phyloP scores from a whole-genome alignment of 2,329 filamentous ascomycete genomes.

The Diaporthe helianthi region DNA sequence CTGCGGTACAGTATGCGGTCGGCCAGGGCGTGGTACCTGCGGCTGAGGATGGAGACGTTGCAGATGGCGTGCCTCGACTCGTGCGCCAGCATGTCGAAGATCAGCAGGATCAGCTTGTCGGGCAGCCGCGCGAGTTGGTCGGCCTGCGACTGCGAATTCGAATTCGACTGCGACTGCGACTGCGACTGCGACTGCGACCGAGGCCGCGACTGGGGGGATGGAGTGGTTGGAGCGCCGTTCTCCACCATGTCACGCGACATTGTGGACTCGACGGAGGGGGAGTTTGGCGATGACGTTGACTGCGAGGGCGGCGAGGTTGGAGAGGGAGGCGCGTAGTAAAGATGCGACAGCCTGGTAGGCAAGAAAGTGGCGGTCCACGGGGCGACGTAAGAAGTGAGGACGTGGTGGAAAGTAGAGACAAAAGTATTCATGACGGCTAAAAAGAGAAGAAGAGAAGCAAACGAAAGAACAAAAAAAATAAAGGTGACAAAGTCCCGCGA shows the following conservation, averaged over 20 bases:
- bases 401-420: conserved; percentile 20
- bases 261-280: conserved; percentile 11
- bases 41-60: conserved; percentile 51
- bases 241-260: conserved; percentile 29
- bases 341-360: conserved; percentile 11
- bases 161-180: background rate
- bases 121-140: conserved; percentile 44
- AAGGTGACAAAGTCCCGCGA: background rate
- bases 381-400: conserved; percentile 19
- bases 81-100: conserved; percentile 47
- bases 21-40: conserved; percentile 51
- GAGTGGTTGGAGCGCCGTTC: conserved; percentile 9
- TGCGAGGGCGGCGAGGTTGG: background rate
- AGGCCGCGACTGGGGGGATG: background rate
- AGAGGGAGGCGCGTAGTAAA: conserved; percentile 5
- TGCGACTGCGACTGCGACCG: background rate
- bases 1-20: conserved; percentile 56
- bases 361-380: background rate
- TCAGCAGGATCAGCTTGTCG: conserved; percentile 48
- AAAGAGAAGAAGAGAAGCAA: background rate
- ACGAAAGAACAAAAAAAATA: background rate
- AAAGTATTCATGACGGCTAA: conserved; percentile 16
- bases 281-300: background rate
- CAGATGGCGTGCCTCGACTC: conserved; percentile 49
- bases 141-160: background rate